Evolutionary conservation across 306 rosid species (phyloP), one percentile per base, ranked within the genome.

Genomic region (Quercus aquifolioides): DNA sequence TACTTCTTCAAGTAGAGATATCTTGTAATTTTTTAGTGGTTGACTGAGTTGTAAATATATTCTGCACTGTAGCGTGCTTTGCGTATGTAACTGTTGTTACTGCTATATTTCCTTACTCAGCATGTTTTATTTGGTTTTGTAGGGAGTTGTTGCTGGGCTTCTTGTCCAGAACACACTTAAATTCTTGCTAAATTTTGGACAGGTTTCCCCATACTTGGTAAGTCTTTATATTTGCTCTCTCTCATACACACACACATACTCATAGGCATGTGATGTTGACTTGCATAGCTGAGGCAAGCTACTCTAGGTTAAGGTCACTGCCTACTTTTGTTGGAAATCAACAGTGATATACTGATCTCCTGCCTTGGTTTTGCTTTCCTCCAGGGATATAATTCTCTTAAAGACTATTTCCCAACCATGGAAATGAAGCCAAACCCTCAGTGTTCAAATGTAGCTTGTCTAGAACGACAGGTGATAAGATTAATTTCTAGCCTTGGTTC

Each of bases 351-450:
- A 74, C 72, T 64, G 62, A 75, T 51, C 33, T 64, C 67, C 77
- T 69, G 28, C 59, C 9, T 73, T 78, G 26, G 46, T 59, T 79
- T 83, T 76, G 62, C 82, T 83, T 80, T 51, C 73, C 20, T 82
- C 55, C 85, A 95, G 99, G 99, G 98, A 85, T 95, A 95, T 85
- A 95, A 95, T 78, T 95, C 99, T 77, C 96, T 95, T 15, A 95
- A 93, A 76, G 98, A 95, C 89, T 95, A 76, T 82, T 95, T 95
- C 84, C 99, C 99, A 56, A 95, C 98, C 57, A 93, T 95, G 99
- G 91, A 91, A 89, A 95, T 95, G 99, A 95, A 85, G 90, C 99
- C 99, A 70, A 95, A 95, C 67, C 97, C 97, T 89, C 98, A 95
- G 81, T 95, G 99, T 86, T 91, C 98, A 79, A 95, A 95, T 82